A percentile compares a stretch with the other conserved stretches of the same genome.
Evolutionary conservation across 1,139 yeast species (phyloP).

Genomic region (Pichia sp.): DNA sequence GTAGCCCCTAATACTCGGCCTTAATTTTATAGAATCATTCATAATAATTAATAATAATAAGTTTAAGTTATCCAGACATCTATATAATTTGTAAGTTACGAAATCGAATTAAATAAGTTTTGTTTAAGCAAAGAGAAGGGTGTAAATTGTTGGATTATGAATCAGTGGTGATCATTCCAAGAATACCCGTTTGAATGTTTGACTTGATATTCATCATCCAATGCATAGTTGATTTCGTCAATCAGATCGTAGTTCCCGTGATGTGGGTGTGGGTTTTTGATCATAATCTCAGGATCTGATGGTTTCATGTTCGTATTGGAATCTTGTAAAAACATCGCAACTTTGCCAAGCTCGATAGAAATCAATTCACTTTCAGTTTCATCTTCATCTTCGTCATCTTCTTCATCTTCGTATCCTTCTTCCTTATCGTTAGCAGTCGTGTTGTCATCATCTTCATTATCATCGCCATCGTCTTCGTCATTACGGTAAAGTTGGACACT

Average conservation of each 20-base stretch:
- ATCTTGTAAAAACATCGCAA: slow-evolving; percentile 10
- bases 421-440: slow-evolving; percentile 1
- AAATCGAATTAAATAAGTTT: background rate
- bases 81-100: background rate
- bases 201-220: slow-evolving; percentile 25
- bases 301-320: slow-evolving; percentile 9
- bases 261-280: background rate
- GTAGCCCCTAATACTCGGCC: too few species aligned
- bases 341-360: slow-evolving; percentile 10
- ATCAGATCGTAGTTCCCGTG: slow-evolving; percentile 16
- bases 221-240: slow-evolving; percentile 25
- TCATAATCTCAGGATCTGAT: slow-evolving; percentile 7
- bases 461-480: slow-evolving; percentile 3
- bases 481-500: background rate
- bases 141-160: background rate
- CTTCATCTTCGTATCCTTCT: slow-evolving; percentile 7
- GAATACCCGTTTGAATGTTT: slow-evolving; percentile 2
- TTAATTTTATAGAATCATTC: too few species aligned
- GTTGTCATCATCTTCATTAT: too few species aligned
- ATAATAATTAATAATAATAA: too few species aligned
- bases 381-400: slow-evolving; percentile 9
- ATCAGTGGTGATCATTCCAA: slow-evolving; percentile 1
- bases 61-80: too few species aligned
- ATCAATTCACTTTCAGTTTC: slow-evolving; percentile 15
- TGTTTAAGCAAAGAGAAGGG: slow-evolving; percentile 1